Evolutionary conservation across 2,329 filamentous ascomycete genomes (phyloP), one percentile per base, ranked within the genome.

Genomic region (Sporothrix schenckii): DNA sequence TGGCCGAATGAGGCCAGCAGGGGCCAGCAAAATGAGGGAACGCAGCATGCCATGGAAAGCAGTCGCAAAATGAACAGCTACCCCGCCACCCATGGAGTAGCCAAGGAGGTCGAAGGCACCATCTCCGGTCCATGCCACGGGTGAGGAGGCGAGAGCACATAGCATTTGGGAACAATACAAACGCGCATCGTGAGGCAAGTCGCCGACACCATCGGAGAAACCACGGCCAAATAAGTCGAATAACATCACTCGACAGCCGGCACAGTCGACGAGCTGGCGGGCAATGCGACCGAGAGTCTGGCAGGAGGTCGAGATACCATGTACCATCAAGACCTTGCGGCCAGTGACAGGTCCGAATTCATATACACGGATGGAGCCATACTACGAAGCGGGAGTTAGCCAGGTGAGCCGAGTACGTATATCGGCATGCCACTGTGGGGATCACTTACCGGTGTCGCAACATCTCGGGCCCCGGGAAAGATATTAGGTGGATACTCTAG

Each of bases 231-330:
- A 92, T 58, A 92, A 83, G 76, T 92, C 86, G 77, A 93, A 95
- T 4, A 95, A 82, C 88, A 97, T 89, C 14, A 97, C 92, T 54
- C 93, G 87, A 77, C 88, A 94, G 44, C 92, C 91, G 66, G 85
- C 85, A 58, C 58, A 72, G 52, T 86, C 83, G 2, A 87, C 92
- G 27, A 96, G 83, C 24, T 83, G 84, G 75, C 89, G 83, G 39
- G 92, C 91, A 47, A 96, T 79, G 58, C 85, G 86, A 34, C 86
- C 85, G 19, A 95, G 83, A 1, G 91, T 89, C 75, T 94, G 86
- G 78, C 91, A 93, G 0, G 92, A 91, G 0, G 92, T 96, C 72
- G 89, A 92, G 77, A 96, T 94, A 58, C 93, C 93, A 77, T 96
- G 93, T 10, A 97, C 83, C 47, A 96, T 84, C 19, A 96, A 80